Conservation (phyloP, 2,329 filamentous ascomycete genomes). For the Periglandula ipomoeae region DNA sequence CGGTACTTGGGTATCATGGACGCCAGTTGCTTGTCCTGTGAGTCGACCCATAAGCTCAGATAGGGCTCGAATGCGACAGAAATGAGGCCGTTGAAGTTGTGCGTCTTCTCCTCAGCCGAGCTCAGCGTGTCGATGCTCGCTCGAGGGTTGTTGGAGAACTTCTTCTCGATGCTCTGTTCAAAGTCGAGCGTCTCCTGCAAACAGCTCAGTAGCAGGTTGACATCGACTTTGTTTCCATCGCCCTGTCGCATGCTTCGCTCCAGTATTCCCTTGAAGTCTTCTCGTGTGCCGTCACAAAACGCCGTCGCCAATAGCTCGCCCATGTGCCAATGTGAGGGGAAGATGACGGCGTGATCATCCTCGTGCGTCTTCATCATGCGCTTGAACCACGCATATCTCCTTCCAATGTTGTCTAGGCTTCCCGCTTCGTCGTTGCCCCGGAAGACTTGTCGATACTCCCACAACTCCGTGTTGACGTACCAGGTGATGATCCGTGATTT, state of each 20-base stretch:
- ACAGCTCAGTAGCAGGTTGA: conserved; percentile 80
- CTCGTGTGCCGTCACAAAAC: conserved; percentile 90
- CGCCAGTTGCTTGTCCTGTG: conserved; percentile 82
- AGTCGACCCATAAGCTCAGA: conserved; percentile 92
- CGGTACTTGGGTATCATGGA: conserved; percentile 81
- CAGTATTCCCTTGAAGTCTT: conserved; percentile 90
- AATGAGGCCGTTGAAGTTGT: conserved; percentile 80
- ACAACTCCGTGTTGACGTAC: conserved; percentile 96
- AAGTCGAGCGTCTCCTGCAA: conserved; percentile 95
- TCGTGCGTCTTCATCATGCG: conserved; percentile 94
- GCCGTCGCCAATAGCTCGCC: conserved; percentile 82
- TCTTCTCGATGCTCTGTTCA: conserved; percentile 80
- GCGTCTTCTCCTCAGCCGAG: conserved; percentile 65
- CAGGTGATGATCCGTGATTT: conserved; percentile 76
- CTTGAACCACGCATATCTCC: conserved; percentile 93
- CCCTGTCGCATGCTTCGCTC: conserved; percentile 74
- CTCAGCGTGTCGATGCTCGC: conserved; percentile 85
- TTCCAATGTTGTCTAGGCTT: conserved; percentile 89
- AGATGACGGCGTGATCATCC: conserved; percentile 81
- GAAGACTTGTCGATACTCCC: conserved; percentile 94
- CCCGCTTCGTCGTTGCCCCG: conserved; percentile 94
- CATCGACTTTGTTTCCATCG: conserved; percentile 74
- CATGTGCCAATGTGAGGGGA: conserved; percentile 80
- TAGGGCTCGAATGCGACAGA: conserved; percentile 97
- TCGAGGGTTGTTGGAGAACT: conserved; percentile 65